These are phyloP conservation scores for Cyberlindnera americana DNA, from an alignment of 805 yeast species.

Conservation along the genomic window DNA sequence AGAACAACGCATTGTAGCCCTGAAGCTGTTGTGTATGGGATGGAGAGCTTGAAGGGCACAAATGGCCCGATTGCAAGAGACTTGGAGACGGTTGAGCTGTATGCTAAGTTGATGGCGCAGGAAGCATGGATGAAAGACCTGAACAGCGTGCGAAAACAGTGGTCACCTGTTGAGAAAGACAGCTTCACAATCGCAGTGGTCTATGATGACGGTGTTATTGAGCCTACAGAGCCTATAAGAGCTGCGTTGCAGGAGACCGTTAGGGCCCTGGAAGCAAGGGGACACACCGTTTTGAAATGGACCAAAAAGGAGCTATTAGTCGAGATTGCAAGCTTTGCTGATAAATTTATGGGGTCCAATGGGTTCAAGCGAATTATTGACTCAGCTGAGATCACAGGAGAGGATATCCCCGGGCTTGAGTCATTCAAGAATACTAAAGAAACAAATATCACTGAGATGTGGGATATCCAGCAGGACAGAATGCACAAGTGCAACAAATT, in stretches of 20 bases:
- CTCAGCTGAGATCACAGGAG: constrained; percentile 35
- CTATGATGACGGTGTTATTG: constrained; percentile 39
- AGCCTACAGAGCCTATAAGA: constrained; percentile 49
- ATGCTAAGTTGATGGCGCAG: constrained; percentile 29
- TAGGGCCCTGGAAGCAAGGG: constrained; percentile 34
- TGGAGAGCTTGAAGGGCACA: constrained; percentile 35
- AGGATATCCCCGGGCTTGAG: constrained; percentile 37
- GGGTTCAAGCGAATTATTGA: constrained; percentile 37
- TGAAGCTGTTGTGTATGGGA: constrained; percentile 20
- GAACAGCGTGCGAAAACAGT: constrained; percentile 36
- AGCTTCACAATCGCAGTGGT: constrained; percentile 40
- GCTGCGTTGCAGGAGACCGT: constrained; percentile 38
- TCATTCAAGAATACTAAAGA: constrained; percentile 34
- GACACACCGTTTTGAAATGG: constrained; percentile 49
- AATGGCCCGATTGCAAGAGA: constrained; percentile 45
- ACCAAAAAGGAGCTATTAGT: constrained; percentile 33
- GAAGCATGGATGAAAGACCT: constrained; percentile 44
- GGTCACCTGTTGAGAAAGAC: constrained; percentile 36
- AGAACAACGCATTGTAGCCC: constrained; percentile 33
- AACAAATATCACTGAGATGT: constrained; percentile 35
- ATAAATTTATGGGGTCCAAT: constrained; percentile 32
- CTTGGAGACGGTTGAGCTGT: constrained; percentile 35
- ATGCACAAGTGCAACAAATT: constrained; percentile 35
- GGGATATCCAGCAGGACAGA: constrained; percentile 40
- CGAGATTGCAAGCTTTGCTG: constrained; percentile 32